Conservation (phyloP, 352 stramenopile genomes). For the Plasmopara muralis region DNA sequence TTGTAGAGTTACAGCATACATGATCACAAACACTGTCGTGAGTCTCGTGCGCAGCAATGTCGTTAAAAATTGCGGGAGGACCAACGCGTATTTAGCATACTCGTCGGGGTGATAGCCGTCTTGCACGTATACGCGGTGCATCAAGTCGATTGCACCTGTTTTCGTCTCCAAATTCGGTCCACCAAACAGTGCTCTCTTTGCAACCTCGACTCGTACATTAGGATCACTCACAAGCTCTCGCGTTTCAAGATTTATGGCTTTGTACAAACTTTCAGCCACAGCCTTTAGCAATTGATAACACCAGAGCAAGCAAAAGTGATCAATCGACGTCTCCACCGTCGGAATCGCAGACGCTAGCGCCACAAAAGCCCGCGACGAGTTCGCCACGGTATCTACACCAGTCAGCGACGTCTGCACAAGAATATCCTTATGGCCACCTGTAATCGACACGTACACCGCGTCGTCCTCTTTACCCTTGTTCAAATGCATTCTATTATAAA, state of each 20-base stretch:
- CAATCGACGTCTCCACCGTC: constrained; percentile 51
- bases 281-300: constrained; percentile 72
- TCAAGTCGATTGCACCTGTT: constrained; percentile 17
- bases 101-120: constrained; percentile 48
- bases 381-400: constrained; percentile 25
- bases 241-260: constrained; percentile 44
- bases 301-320: constrained; percentile 82
- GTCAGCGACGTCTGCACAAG: constrained; percentile 53
- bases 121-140: constrained; percentile 43
- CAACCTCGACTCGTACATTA: constrained; percentile 33
- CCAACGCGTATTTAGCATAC: constrained; percentile 35
- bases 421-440: constrained; percentile 75
- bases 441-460: constrained; percentile 63
- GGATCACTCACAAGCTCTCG: constrained; percentile 38
- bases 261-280: constrained; percentile 56
- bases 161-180: constrained; percentile 1
- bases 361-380: constrained; percentile 30
- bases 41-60: constrained; percentile 44
- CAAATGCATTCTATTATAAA: constrained; percentile 49
- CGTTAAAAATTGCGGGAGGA: constrained; percentile 44
- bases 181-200: constrained; percentile 38
- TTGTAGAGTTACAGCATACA: constrained; percentile 58
- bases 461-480: constrained; percentile 15
- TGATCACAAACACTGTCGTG: constrained; percentile 43
- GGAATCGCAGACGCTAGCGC: constrained; percentile 57